A percentile compares a stretch with the other conserved stretches of the same genome.
These are phyloP conservation scores for Lindgomyces ingoldianus DNA, from an alignment of 495 filamentous ascomycete species.

Conservation along the genomic window DNA sequence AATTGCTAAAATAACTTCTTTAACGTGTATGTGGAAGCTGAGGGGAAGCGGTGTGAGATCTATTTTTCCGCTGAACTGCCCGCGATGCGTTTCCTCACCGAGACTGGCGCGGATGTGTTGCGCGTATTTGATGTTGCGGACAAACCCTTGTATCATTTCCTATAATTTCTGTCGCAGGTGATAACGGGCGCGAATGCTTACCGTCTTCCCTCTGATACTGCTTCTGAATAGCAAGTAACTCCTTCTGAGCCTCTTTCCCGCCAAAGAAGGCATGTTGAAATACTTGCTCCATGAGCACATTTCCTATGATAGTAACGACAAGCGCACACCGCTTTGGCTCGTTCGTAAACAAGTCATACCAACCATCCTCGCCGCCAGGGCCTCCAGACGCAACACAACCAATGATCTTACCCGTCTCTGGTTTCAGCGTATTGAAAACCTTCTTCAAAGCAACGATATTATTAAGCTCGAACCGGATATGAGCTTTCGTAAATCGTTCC, in stretches of 20 bases:
- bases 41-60: constrained; percentile 10
- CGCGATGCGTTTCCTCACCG: too few relatives aligned
- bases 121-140: constrained; percentile 13
- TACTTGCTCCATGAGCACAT: constrained; percentile 31
- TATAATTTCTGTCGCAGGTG: neutral
- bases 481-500: constrained; percentile 6
- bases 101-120: neutral
- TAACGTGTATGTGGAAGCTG: constrained; percentile 14
- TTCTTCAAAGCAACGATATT: neutral
- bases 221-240: constrained; percentile 5
- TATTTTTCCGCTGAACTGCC: neutral
- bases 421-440: constrained; percentile 1
- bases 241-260: neutral
- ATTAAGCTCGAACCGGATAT: constrained; percentile 1
- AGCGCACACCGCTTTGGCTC: constrained; percentile 14
- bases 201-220: constrained; percentile 15
- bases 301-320: constrained; percentile 27
- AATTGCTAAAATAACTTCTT: neutral
- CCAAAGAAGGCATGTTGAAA: constrained; percentile 27
- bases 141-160: constrained; percentile 20
- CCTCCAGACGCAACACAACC: constrained; percentile 28
- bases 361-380: constrained; percentile 21
- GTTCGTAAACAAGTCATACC: constrained; percentile 22
- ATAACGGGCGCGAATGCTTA: neutral
- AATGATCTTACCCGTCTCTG: constrained; percentile 19